phyloP scores from a whole-genome alignment of 2,329 filamentous ascomycete genomes.

The Aspergillus clavatus region DNA sequence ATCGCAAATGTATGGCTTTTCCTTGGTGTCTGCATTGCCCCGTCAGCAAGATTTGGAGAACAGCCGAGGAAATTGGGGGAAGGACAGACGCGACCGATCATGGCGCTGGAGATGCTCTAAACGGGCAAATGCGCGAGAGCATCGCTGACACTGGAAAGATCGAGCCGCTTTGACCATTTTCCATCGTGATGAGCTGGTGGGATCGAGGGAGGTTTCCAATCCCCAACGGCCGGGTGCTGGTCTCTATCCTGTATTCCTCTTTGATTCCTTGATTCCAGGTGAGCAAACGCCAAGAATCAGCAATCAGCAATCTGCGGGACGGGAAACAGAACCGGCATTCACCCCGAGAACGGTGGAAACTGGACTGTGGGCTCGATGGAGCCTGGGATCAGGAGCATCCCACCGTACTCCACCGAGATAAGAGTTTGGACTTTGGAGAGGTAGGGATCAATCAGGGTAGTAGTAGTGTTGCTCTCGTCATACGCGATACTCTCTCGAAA shows the following conservation, averaged over 20 bases:
- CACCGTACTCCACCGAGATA: too few relatives aligned
- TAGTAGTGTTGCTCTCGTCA: too few relatives aligned
- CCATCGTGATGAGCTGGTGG: not conserved
- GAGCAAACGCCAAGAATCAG: not conserved
- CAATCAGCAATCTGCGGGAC: not conserved
- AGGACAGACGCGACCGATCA: slow-evolving; percentile 29
- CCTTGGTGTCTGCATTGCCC: slow-evolving; percentile 28
- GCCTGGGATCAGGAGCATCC: not conserved
- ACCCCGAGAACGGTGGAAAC: not conserved
- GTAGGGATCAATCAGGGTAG: too few relatives aligned
- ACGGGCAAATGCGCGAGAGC: slow-evolving; percentile 28
- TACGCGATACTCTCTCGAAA: too few relatives aligned
- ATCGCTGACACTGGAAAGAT: slow-evolving; percentile 29
- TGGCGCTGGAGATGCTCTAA: slow-evolving; percentile 35
- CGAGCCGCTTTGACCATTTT: slow-evolving; percentile 17
- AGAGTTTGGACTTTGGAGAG: too few relatives aligned
- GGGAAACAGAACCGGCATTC: not conserved
- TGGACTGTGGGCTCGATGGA: not conserved
- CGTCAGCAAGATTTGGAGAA: slow-evolving; percentile 5
- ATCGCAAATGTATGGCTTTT: slow-evolving; percentile 29
- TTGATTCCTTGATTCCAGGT: too few relatives aligned
- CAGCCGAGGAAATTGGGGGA: not conserved
- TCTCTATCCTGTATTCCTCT: too few relatives aligned
- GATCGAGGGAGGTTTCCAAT: too few relatives aligned
- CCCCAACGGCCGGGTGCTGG: too few relatives aligned